Conservation (phyloP, 164 flowering plant genomes). For the Cinnamomum micranthum region DNA sequence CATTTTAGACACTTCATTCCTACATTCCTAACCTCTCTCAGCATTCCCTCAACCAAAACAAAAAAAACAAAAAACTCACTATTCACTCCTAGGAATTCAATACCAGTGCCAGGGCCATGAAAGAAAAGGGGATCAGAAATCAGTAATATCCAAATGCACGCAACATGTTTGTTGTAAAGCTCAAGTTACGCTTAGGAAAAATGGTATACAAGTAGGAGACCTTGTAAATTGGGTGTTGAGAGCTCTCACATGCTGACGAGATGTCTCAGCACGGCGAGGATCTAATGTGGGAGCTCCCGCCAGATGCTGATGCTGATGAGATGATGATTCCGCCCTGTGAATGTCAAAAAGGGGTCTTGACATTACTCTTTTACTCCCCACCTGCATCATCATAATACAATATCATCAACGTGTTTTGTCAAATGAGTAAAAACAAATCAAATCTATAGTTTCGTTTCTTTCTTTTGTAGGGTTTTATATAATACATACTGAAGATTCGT, state of each 20-base stretch:
- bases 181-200: no score
- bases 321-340: conserved; percentile 47
- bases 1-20: no score
- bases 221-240: conserved; percentile 92
- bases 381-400: conserved; percentile 38
- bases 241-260: conserved; percentile 86
- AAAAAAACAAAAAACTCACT: no score
- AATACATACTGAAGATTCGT: no score
- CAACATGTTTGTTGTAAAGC: not conserved
- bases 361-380: conserved; percentile 51
- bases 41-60: no score
- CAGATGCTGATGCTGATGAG: conserved; percentile 34
- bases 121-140: not conserved
- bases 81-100: no score
- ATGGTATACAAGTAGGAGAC: conserved; percentile 24
- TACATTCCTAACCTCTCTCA: no score
- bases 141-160: not conserved
- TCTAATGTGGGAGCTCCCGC: conserved; percentile 51
- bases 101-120: no score
- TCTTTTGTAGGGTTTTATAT: no score
- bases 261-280: conserved; percentile 42
- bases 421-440: no score
- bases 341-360: conserved; percentile 47
- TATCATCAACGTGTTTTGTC: not conserved
- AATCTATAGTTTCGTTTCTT: no score